Base-by-base conservation (phyloP, 192 early-diverging fungal species). In the Lunasporangiospora selenospora region DNA sequence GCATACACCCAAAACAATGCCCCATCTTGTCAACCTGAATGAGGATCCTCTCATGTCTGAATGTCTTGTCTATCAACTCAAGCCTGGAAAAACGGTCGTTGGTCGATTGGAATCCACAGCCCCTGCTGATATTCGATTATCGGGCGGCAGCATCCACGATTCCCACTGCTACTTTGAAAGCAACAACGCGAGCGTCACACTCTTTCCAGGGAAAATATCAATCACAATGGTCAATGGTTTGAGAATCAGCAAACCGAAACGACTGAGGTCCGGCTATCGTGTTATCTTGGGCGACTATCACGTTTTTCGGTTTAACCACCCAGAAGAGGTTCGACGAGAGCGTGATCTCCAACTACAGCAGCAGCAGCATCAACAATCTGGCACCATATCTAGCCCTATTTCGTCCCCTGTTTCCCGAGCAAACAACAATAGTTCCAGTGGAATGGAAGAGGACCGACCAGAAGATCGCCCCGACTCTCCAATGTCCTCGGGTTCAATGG, bases 11-110 rank as follows among this genome's bases (percentile, higher is more conserved):
- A 87, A 89, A 46, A 85, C 85, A 31, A 81, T 87, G 32, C 93
- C 95, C 26, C 93, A 97, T 73, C 77, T 97, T 43, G 85, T 97
- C 54, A 97, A 95, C 58, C 84, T 94, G 21, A 94, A 90, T 63
- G 93, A 95, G 65, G 91, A 97, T 65, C 91, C 93, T 45, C 81
- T 91, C 15, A 90, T 92, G 89, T 90, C 90, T 16, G 93, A 97
- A 62, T 95, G 93, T 53, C 79, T 97, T 3, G 84, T 97, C n/a
- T 95, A 95, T 77, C 89, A 89, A 45, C 79, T 97, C 49, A 89
- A 89, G 41, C 81, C 84, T 1, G 95, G 95, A 1, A 76, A 58
- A 6, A 92, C 92, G 0, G 54, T 69, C 7, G 93, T 94, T 4
- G 95, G 91, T 8, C 64, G 79, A 0, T 60, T 77, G 29, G 77